phyloP scores from a whole-genome alignment of 1,284 basidiomycete genomes.

The Psilocybe mexicana region DNA sequence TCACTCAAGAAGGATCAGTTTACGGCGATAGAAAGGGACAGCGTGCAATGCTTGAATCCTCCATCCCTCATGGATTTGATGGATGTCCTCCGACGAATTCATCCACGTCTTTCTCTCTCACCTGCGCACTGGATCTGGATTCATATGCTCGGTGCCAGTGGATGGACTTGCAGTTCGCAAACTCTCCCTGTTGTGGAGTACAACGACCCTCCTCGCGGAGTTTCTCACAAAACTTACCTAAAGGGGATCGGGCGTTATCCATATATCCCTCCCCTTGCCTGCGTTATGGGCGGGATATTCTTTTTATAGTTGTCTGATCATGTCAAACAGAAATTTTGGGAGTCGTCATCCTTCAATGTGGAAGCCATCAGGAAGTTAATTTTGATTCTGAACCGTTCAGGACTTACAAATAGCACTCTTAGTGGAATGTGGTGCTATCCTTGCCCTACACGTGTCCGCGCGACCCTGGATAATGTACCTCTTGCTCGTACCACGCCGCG shows the following conservation, averaged over 20 bases:
- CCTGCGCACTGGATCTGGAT: too few species aligned
- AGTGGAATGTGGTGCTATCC: conserved; percentile 3
- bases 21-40: not conserved
- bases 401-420: conserved; percentile 1
- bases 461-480: conserved; percentile 15
- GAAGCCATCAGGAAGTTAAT: conserved; percentile 3
- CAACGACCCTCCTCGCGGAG: not conserved
- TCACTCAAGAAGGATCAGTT: not conserved
- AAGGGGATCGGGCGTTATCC: not conserved
- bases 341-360: not conserved
- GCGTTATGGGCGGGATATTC: not conserved
- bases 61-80: not conserved
- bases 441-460: conserved; percentile 9
- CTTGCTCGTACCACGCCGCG: conserved; percentile 18
- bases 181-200: too few species aligned
- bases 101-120: not conserved
- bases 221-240: not conserved
- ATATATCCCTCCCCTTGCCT: not conserved
- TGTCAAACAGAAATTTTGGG: not conserved
- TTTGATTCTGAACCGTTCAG: not conserved
- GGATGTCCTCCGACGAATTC: not conserved
- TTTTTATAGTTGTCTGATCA: conserved; percentile 2
- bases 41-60: not conserved
- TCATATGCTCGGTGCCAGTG: too few species aligned
- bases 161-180: too few species aligned